Base-by-base conservation (phyloP, 2,329 filamentous ascomycete genomes). In the Ascosphaera acerosa region DNA sequence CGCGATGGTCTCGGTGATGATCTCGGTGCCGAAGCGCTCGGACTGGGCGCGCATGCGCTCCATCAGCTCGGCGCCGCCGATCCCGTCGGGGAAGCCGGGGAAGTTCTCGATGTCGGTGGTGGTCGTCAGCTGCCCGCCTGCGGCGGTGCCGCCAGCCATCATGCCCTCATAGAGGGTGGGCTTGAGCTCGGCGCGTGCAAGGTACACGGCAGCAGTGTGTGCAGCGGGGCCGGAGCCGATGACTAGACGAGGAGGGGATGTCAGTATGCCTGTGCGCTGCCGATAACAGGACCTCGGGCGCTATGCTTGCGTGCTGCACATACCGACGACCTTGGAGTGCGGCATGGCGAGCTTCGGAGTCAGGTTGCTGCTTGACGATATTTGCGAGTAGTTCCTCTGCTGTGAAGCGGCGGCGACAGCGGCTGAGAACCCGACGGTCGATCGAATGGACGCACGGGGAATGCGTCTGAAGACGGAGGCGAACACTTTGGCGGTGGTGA, bases 91-190 rank as follows among this genome's bases (percentile, higher is more conserved):
- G 59, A 94, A 97, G 30, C 87, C 87, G 16, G 87, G 87, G 57
- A 75, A 97, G 66, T 97, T 97, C 62, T 97, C 87, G 36, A 97
- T 71, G 42, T 97, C 89, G 46, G 90, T 94, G 33, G 87, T 97
- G 16, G 89, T 97, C 33, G 89, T 97, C 42, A 97, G 65, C 63
- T 97, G 87, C 35, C 87, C 87, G 42, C 87, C 87, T 28, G 87
- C 80, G 4, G 87, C 87, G 45, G 89, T 90, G 47, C 84, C 87
- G 49, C 92, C 87, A 44, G 87, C 87, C 52, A 97, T 71, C 66
- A 97, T 91, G 43, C 87, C 87, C 59, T 97, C 87, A 52, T 94
- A 97, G 42, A 97, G 64, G 38, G 92, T 76, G 38, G 87, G 87
- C 56, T 89, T 77, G 50, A 97, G 59, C 52, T 97, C 84, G 37